Evolutionary conservation across 257 asterid species (phyloP), one percentile per base, ranked within the genome.

Genomic region (Lantana camara): DNA sequence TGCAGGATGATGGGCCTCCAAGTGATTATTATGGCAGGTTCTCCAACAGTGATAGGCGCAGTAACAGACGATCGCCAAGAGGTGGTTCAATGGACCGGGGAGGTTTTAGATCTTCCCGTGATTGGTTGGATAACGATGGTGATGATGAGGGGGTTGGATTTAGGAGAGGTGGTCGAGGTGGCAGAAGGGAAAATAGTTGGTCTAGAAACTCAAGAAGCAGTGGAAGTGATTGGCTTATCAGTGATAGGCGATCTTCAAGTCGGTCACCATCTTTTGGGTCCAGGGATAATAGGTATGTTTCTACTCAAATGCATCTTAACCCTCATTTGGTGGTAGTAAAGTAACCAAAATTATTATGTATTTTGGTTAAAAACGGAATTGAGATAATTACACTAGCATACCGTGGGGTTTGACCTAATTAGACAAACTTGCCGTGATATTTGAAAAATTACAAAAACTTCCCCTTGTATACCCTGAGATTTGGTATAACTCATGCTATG

Each of bases 1-100:
- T 92, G 95, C 96, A 92, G 82, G 97, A 92, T 20, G 97, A 92
- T 71, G 96, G 95, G 45, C 97, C 98, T 27, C 64, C 95, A 21
- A 61, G 85, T 57, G 98, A 92, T 73, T 79, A 47, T 63, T 92
- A 92, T 13, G 97, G 97, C 47, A 83, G 72, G 80, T 89, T 92
- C 64, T 92, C 96, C 17, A 83, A 77, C 82, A 83, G 64, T 14
- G 95, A 85, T 45, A 73, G 83, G 76, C 74, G 82, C 77, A 75
- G 65, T 30, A 83, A 80, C 42, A 70, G 77, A 32, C 68, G 84
- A 55, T 23, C 85, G 34, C 82, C 76, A 17, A 81, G 95, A 77
- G 86, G 32, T 27, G 32, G 95, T 41, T 70, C 75, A 9, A 83
- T 80, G 69, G 95, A 79, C 64, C 74, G 84, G 12, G 74, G 95